A percentile compares a stretch with the other conserved stretches of the same genome.
phyloP scores from a whole-genome alignment of 176 grass and related monocot species.

The Tillandsia leiboldiana region DNA sequence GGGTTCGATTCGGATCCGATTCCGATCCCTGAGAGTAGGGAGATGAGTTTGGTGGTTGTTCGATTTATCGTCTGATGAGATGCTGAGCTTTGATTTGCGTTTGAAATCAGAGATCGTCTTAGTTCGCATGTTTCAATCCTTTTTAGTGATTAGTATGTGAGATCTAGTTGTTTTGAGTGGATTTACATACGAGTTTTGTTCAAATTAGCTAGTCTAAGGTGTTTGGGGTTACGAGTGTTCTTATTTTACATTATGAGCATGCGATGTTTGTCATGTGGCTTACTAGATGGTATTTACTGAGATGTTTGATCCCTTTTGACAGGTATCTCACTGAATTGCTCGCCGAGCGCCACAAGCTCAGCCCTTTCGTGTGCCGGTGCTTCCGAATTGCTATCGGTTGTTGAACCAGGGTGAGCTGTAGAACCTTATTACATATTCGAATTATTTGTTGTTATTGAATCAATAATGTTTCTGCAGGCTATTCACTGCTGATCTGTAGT shows the following conservation, averaged over 20 bases:
- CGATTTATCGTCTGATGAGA: not conserved
- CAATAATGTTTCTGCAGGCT: not conserved
- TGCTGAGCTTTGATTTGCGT: not conserved
- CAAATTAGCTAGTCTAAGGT: too few relatives aligned
- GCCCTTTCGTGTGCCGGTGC: slow-evolving; percentile 72
- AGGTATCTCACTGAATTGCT: slow-evolving; percentile 92
- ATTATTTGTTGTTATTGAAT: slow-evolving; percentile 3
- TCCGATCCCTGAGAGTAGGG: slow-evolving; percentile 4
- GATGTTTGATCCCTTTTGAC: slow-evolving; percentile 13
- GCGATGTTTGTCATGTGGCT: not conserved
- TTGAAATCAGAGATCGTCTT: slow-evolving; percentile 3
- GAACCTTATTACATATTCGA: not conserved
- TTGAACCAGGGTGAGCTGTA: slow-evolving; percentile 83
- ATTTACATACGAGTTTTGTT: not conserved
- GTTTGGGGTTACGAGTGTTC: not conserved
- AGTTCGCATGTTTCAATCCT: not conserved
- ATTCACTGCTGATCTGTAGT: not conserved
- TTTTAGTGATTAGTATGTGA: not conserved
- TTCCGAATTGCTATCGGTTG: slow-evolving; percentile 62
- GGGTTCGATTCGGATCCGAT: slow-evolving; percentile 18
- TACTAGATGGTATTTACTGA: slow-evolving; percentile 7
- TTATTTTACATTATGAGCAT: not conserved
- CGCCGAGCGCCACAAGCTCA: slow-evolving; percentile 80
- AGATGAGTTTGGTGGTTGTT: not conserved
- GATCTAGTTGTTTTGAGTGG: not conserved